Evolutionary conservation across 2,329 filamentous ascomycete species (phyloP), one percentile per base, ranked within the genome.

Genomic region (Berkeleyomyces basicola): DNA sequence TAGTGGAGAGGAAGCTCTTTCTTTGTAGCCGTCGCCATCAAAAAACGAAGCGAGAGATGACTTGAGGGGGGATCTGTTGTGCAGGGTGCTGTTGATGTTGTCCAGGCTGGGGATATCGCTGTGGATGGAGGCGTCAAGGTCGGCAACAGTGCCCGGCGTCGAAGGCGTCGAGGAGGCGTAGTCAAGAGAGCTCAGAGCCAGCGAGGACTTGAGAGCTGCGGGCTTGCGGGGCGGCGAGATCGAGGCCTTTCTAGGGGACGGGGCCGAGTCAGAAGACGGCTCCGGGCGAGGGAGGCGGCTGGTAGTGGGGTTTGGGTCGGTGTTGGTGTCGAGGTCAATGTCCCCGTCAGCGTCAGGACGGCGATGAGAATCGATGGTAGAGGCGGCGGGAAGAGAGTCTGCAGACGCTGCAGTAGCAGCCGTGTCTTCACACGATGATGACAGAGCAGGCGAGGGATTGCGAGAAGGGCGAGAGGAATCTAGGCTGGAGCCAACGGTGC

Each of bases 1-100:
- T 63, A 85, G 72, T 6, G 83, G 83, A 23, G 83, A 86, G 37
- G 82, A 84, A 23, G 83, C 83, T 67, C 83, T 78, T 53, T 84
- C 79, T 55, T 55, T 55, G 64, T 79, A 77, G 33, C 77, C 69
- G 66, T 84, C 80, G 67, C 78, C 75, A 71, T 81, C 79, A 67
- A 79, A 82, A 66, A 80, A 80, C 79, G 84, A 83, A 64, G 84
- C 77, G 67, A 76, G 77, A 43, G 78, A 74, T 59, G 76, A 72
- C 66, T 76, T 75, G 67, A 78, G 76, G 43, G 82, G 79, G 63
- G 81, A 82, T 70, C 77, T 23, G 76, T 55, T 55, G 51, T 37
- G 51, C 51, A 55, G 63, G 31, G 51, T 39, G 58, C 46, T 55
- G 60, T 31, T 11, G 47, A 60, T 55, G 36, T 11, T 55, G n/a